phyloP scores from a whole-genome alignment of 2,329 filamentous ascomycete genomes.

The Sclerotinia sclerotiorum region DNA sequence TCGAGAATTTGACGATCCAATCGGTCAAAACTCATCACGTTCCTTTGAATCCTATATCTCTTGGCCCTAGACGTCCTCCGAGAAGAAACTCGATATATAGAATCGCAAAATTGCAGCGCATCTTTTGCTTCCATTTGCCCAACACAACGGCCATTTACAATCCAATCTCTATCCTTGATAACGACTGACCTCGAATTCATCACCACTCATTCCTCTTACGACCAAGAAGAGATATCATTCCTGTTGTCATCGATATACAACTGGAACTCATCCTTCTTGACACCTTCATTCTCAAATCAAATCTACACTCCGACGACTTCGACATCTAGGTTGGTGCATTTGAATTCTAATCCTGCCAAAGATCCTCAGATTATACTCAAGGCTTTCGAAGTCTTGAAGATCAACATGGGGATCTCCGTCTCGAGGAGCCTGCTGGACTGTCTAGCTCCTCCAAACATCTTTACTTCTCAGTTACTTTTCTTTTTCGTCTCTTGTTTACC shows the following conservation, averaged over 20 bases:
- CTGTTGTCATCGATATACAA: background rate
- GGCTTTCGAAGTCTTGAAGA: background rate
- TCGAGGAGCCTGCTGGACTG: background rate
- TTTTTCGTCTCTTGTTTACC: background rate
- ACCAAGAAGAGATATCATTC: background rate
- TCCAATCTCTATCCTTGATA: slow-evolving; percentile 2
- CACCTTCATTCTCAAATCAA: slow-evolving; percentile 9
- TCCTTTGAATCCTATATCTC: background rate
- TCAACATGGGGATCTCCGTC: background rate
- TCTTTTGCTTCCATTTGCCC: slow-evolving; percentile 14
- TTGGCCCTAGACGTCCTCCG: slow-evolving; percentile 6
- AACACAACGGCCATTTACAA: background rate
- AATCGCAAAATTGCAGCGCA: slow-evolving; percentile 14
- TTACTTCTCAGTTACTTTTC: background rate
- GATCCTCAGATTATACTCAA: background rate
- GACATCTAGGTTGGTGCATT: slow-evolving; percentile 14
- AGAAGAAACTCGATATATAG: background rate
- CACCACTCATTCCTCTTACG: background rate
- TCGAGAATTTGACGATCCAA: too few species aligned
- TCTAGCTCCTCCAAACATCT: background rate
- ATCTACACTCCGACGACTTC: background rate
- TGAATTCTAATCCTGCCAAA: background rate
- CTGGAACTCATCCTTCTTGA: background rate
- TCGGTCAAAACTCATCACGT: background rate
- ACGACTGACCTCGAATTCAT: background rate